Evolutionary conservation across 371 early-diverging fungal genomes (phyloP).

Genomic region (Amoeboaphelidium protococcarum): DNA sequence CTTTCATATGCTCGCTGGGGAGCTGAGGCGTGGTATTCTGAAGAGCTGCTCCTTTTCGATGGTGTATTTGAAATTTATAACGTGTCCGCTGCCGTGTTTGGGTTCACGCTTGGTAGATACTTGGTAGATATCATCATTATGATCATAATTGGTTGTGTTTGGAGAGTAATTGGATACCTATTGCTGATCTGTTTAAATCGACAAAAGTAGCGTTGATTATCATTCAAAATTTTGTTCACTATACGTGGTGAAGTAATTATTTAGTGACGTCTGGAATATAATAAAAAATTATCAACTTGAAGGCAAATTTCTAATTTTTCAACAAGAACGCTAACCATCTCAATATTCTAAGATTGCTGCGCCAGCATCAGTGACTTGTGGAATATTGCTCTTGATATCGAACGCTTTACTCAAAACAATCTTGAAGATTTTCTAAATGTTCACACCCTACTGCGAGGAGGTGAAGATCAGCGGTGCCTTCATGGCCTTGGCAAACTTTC

Average conservation of each 20-base stretch:
- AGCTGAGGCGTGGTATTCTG: constrained; percentile 10
- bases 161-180: constrained; percentile 10
- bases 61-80: constrained; percentile 10
- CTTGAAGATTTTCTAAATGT: constrained; percentile 89
- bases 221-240: no score
- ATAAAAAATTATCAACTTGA: no score
- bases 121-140: constrained; percentile 7
- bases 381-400: constrained; percentile 70
- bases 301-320: no score
- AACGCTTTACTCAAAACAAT: constrained; percentile 77
- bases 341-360: constrained; percentile 66
- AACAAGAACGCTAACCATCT: no score
- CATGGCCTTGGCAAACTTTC: constrained; percentile 75
- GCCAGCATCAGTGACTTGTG: constrained; percentile 64
- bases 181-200: constrained; percentile 12
- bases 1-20: constrained; percentile 15
- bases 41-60: constrained; percentile 6
- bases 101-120: constrained; percentile 10
- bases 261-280: no score
- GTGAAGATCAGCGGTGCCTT: constrained; percentile 78
- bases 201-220: constrained; percentile 10
- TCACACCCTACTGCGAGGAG: constrained; percentile 71
- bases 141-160: constrained; percentile 9
- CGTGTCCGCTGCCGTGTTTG: constrained; percentile 5
- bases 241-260: no score